phyloP scores from a whole-genome alignment of 2,329 filamentous ascomycete species.

The Domatiomyces catenatus region DNA sequence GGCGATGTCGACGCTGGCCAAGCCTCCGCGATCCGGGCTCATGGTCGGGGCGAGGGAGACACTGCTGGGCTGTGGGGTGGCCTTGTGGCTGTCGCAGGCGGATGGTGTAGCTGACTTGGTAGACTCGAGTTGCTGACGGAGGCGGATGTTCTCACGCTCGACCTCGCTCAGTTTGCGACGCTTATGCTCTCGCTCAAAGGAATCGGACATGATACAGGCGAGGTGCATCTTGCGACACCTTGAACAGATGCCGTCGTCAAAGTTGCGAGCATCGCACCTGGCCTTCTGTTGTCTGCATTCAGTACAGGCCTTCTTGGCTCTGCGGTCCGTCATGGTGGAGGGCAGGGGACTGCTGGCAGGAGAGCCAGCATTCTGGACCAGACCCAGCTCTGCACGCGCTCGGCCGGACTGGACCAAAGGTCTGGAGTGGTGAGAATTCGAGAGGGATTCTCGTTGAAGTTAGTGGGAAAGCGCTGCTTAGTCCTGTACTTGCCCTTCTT shows the following conservation, averaged over 20 bases:
- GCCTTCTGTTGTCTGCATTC: slow-evolving; percentile 32
- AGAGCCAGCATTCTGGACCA: too few relatives aligned
- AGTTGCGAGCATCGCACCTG: slow-evolving; percentile 25
- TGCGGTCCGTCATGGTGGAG: slow-evolving; percentile 4
- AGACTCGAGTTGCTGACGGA: slow-evolving; percentile 22
- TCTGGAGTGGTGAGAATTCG: too few relatives aligned
- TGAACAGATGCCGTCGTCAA: slow-evolving; percentile 23
- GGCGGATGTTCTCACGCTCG: slow-evolving; percentile 24
- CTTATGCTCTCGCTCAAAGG: slow-evolving; percentile 30
- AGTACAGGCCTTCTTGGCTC: slow-evolving; percentile 28
- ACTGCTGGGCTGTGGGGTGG: slow-evolving; percentile 12
- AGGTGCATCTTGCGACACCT: slow-evolving; percentile 25
- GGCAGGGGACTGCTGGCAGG: too few relatives aligned
- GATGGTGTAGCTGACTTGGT: slow-evolving; percentile 14
- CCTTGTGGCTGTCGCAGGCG: slow-evolving; percentile 14
- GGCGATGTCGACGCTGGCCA: slow-evolving; percentile 21
- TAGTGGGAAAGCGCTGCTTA: too few relatives aligned
- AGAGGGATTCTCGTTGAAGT: too few relatives aligned
- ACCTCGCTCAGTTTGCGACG: slow-evolving; percentile 26
- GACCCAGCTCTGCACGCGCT: too few relatives aligned
- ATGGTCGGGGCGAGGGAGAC: slow-evolving; percentile 17
- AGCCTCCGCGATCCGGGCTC: slow-evolving; percentile 19
- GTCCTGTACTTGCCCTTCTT: too few relatives aligned
- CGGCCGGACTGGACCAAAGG: too few relatives aligned
- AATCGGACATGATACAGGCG: slow-evolving; percentile 26